Percentiles rank a stretch among this genome's conserved stretches.
These are phyloP conservation scores for Kockiozyma suomiensis DNA, from an alignment of 805 yeast species.

Conservation along the genomic window DNA sequence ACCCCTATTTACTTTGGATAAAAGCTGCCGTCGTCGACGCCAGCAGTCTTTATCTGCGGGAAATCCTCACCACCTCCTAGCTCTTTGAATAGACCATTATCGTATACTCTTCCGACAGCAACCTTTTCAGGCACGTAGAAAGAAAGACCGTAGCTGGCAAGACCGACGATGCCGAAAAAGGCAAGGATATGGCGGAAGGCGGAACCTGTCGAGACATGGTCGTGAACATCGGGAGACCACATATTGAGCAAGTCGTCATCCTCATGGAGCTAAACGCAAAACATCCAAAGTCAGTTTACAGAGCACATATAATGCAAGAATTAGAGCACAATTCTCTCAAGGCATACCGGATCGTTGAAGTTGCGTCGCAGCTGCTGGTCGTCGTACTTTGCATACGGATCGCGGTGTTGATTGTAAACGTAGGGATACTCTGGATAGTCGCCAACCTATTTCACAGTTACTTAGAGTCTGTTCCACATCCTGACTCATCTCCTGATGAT, in stretches of 20 bases:
- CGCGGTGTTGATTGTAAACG: slow-evolving; percentile 63
- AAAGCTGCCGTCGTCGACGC: slow-evolving; percentile 29
- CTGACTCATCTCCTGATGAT: background rate
- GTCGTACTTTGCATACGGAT: slow-evolving; percentile 73
- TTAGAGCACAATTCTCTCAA: too few relatives aligned
- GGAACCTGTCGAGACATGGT: slow-evolving; percentile 58
- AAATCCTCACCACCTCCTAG: slow-evolving; percentile 58
- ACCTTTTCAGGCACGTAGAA: slow-evolving; percentile 66
- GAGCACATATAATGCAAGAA: too few relatives aligned
- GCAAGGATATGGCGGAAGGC: slow-evolving; percentile 61
- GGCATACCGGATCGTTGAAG: slow-evolving; percentile 58
- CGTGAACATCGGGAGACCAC: slow-evolving; percentile 83
- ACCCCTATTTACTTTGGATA: slow-evolving; percentile 18
- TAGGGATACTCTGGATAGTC: slow-evolving; percentile 67
- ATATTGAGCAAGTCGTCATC: slow-evolving; percentile 74
- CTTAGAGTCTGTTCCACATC: background rate
- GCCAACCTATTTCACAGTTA: slow-evolving; percentile 34
- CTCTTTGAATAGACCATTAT: slow-evolving; percentile 74
- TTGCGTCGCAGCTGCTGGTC: slow-evolving; percentile 82
- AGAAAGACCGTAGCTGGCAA: slow-evolving; percentile 48
- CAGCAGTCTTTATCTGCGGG: slow-evolving; percentile 35
- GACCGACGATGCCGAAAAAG: slow-evolving; percentile 56
- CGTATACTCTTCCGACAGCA: slow-evolving; percentile 75
- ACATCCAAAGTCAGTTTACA: too few relatives aligned
- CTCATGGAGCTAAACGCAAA: slow-evolving; percentile 55